phyloP scores from a whole-genome alignment of 2,329 filamentous ascomycete species.

The Xylaria arbuscula region DNA sequence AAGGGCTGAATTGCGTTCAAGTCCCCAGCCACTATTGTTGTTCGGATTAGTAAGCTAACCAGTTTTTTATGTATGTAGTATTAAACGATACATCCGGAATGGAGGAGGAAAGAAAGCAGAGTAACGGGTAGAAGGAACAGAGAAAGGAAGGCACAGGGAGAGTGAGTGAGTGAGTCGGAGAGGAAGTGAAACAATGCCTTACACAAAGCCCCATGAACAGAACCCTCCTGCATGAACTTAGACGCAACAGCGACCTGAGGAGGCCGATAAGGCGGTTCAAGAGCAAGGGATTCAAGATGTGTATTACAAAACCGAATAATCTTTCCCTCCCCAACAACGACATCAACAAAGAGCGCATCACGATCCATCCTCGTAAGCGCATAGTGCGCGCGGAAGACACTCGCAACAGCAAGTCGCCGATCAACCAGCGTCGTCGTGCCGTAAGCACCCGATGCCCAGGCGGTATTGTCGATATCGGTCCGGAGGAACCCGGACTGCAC shows the following conservation, averaged over 20 bases:
- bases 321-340: slow-evolving; percentile 45
- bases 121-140: too few species aligned
- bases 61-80: not conserved
- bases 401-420: slow-evolving; percentile 53
- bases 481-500: slow-evolving; percentile 58
- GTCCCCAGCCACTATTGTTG: slow-evolving; percentile 59
- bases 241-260: slow-evolving; percentile 42
- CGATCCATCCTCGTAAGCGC: slow-evolving; percentile 58
- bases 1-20: slow-evolving; percentile 67
- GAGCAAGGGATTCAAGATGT: slow-evolving; percentile 48
- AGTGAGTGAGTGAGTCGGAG: not conserved
- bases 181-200: not conserved
- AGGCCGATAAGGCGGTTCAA: slow-evolving; percentile 43
- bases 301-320: slow-evolving; percentile 45
- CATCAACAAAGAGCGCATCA: slow-evolving; percentile 64
- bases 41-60: not conserved
- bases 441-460: slow-evolving; percentile 59
- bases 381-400: slow-evolving; percentile 62
- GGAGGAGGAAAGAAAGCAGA: not conserved
- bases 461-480: slow-evolving; percentile 55
- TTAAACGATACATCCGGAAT: not conserved
- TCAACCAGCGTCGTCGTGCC: slow-evolving; percentile 65
- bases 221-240: slow-evolving; percentile 40
- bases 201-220: slow-evolving; percentile 54
- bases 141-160: too few species aligned